phyloP scores from a whole-genome alignment of 1,284 basidiomycete species.

The Rhodotorula sp. region DNA sequence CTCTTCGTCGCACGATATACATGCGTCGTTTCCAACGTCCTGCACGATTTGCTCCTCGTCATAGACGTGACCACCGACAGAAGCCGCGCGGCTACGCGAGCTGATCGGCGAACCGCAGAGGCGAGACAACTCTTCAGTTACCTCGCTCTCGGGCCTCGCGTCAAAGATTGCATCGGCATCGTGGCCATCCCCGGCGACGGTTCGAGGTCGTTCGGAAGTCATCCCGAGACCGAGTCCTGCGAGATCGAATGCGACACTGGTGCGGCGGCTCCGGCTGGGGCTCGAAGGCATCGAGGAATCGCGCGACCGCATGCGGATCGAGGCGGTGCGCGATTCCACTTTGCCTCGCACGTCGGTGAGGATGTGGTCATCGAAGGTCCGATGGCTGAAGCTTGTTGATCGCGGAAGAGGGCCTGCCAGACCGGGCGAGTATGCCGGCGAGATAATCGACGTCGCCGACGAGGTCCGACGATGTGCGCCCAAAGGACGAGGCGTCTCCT shows the following conservation, averaged over 20 bases:
- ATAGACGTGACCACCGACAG: neutral
- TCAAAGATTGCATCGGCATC: neutral
- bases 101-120: constrained; percentile 38
- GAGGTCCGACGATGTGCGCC: neutral
- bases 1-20: neutral
- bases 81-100: neutral
- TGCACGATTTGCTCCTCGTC: constrained; percentile 38
- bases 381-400: neutral
- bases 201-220: neutral
- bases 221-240: neutral
- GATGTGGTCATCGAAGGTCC: neutral
- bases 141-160: constrained; percentile 38
- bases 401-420: neutral
- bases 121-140: constrained; percentile 26
- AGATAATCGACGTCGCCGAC: neutral
- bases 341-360: constrained; percentile 24
- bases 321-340: constrained; percentile 7
- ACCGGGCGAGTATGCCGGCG: too few species aligned
- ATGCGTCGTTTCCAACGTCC: constrained; percentile 37
- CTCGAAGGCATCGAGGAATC: neutral
- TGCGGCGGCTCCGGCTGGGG: neutral
- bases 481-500: neutral
- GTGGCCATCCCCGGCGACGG: neutral
- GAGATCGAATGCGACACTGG: constrained; percentile 1
- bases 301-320: neutral